Percentiles rank a stretch among this genome's conserved stretches.
Conservation (phyloP, 257 asterid genomes). For the Schizonepeta tenuifolia region DNA sequence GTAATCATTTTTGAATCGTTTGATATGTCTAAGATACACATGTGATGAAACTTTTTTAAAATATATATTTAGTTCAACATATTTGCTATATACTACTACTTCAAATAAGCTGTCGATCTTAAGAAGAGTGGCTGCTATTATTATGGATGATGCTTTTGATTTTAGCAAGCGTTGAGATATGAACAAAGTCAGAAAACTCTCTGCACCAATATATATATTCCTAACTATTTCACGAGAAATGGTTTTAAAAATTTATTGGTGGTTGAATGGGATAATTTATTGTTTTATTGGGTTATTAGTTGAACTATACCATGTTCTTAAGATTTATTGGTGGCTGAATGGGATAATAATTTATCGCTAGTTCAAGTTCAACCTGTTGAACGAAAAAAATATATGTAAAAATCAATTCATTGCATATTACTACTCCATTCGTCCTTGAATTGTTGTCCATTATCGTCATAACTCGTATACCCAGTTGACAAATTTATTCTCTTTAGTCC, state of each 20-base stretch:
- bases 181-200: neutral
- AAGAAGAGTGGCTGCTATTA: neutral
- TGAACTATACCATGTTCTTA: neutral
- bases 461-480: no score
- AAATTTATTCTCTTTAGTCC: no score
- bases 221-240: neutral
- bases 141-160: neutral
- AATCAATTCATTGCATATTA: neutral
- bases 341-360: neutral
- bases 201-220: neutral
- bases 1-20: neutral
- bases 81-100: no score
- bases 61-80: neutral
- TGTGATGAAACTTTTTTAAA: neutral
- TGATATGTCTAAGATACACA: neutral
- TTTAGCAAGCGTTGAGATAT: neutral
- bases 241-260: neutral
- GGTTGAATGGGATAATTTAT: neutral
- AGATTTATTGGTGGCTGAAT: neutral
- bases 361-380: neutral
- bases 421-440: no score
- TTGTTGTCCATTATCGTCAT: no score
- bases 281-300: slow-evolving; percentile 9
- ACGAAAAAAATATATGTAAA: neutral
- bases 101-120: neutral